Percentiles rank a stretch among this genome's conserved stretches.
Conservation (phyloP, 208 protist species). For the Phytomonas francai region DNA sequence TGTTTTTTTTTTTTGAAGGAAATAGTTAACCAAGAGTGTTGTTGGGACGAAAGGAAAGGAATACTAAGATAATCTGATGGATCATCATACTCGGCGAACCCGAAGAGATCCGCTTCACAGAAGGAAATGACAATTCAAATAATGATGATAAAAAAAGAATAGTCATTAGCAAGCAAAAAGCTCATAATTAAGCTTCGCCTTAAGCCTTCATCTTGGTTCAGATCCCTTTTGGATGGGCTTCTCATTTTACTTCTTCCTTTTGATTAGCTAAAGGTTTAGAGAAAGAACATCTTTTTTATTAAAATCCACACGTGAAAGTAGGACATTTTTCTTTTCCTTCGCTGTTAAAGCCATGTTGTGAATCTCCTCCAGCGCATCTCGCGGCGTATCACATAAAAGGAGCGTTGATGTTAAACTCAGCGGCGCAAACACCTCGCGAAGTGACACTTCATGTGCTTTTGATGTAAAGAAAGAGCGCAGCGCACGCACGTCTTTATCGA, state of each 20-base stretch:
- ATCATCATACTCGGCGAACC: not conserved
- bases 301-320: slow-evolving; percentile 64
- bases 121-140: not conserved
- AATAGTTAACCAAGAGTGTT: not conserved
- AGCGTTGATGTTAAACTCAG: slow-evolving; percentile 49
- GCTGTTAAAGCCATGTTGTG: slow-evolving; percentile 50
- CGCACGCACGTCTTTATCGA: slow-evolving; percentile 73
- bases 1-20: not conserved
- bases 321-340: slow-evolving; percentile 60
- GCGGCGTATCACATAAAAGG: slow-evolving; percentile 52
- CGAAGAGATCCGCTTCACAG: not conserved
- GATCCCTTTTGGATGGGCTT: not conserved
- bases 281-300: slow-evolving; percentile 43
- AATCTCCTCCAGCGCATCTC: slow-evolving; percentile 57
- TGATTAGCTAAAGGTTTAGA: slow-evolving; percentile 26
- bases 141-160: not conserved
- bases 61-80: not conserved
- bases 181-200: not conserved
- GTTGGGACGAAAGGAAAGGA: not conserved
- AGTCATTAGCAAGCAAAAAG: not conserved
- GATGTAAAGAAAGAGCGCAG: slow-evolving; percentile 56
- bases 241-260: not conserved
- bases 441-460: slow-evolving; percentile 39
- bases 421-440: slow-evolving; percentile 34
- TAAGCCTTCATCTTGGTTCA: not conserved